Evolutionary conservation across 1,284 basidiomycete genomes (phyloP), one percentile per base, ranked within the genome.

Genomic region (Trichosporon coremiiforme): DNA sequence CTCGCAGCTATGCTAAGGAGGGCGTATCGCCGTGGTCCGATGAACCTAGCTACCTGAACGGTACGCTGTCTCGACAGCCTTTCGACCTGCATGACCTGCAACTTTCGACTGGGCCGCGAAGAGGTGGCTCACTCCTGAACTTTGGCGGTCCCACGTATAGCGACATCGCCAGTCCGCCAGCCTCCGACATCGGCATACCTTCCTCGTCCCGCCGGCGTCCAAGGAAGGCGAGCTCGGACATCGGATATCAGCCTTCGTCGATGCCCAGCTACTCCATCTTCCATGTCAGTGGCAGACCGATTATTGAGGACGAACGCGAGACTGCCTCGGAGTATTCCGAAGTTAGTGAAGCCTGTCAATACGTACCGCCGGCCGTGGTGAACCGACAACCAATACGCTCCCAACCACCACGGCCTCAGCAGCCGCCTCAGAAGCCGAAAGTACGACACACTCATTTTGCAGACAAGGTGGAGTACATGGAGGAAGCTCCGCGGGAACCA

Each of bases 1-100:
- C 81, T 0, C 73, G 80, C 25, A 78, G 76, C 15, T 82, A 82
- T 67, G 79, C 79, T 8, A 73, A 77, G 33, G 62, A 66, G n/a
- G 68, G 60, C 20, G 31, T 53, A 4, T 62, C 66, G 38, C 38
- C 55, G 4, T 60, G 63, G 45, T 47, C 50, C 10, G 66, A 64
- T 4, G 60, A 64, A 38, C 67, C 72, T 0, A 60, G 57, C 57
- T 60, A 60, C 31, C 31, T 17, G 5, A 41, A 45, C 25, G 50
- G 53, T 9, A 29, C 10, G 20, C 33, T 50, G 29, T 53, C 64
- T 15, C 57, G 13, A 12, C 29, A n/a, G 31, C 29, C 25, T 20
- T 25, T 53, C 20, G 22, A 65, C 33, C n/a, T 38, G 35, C 63
- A 64, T 20, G 47, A 53, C 31, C 29, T 33, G 57, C 57, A 33